Conservation (phyloP, 75 land plant genomes). For the Cupressus sempervirens region DNA sequence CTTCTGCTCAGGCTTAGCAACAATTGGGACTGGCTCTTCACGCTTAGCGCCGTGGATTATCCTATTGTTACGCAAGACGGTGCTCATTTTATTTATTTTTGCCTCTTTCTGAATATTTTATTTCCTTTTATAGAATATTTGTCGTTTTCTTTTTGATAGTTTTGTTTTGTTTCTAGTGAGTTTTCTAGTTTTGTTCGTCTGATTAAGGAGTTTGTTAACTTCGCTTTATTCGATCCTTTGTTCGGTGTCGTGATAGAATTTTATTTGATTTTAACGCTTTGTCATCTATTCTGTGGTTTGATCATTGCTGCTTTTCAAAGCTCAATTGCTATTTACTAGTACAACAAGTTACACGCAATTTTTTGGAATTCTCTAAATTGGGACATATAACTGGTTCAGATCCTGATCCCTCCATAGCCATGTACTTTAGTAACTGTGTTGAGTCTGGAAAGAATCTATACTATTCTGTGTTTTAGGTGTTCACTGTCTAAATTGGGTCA, state of each 20-base stretch:
- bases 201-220: neutral
- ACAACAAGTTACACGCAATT: neutral
- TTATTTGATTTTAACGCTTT: neutral
- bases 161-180: neutral
- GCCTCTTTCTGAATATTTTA: neutral
- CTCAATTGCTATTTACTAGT: too few species aligned
- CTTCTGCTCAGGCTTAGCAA: conserved; percentile 26
- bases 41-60: conserved; percentile 41
- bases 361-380: neutral
- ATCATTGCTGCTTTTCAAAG: neutral
- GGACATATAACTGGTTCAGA: neutral
- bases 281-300: neutral
- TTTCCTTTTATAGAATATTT: neutral
- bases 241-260: neutral
- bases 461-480: neutral
- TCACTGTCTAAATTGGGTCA: neutral
- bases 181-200: neutral
- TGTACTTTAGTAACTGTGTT: neutral
- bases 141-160: neutral
- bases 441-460: neutral
- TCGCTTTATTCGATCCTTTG: neutral
- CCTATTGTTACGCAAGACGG: conserved; percentile 53
- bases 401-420: too few species aligned
- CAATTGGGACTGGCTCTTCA: conserved; percentile 62
- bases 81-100: neutral